Evolutionary conservation across 2,329 filamentous ascomycete genomes (phyloP), one percentile per base, ranked within the genome.

Genomic region (Elsinoe ampelina): DNA sequence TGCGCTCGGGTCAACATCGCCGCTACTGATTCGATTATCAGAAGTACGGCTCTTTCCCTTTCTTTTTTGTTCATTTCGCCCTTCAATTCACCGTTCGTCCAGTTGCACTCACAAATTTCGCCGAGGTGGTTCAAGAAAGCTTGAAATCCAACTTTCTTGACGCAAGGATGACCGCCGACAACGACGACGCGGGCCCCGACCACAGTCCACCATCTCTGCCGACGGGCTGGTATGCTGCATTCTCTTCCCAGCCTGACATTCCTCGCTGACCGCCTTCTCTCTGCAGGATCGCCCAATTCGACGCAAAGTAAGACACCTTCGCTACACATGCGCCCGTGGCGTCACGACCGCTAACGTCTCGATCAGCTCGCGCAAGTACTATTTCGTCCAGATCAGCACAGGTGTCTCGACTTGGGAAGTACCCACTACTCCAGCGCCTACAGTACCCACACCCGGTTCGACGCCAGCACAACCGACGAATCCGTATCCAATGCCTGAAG

Each of bases 341-440:
- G 17, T 43, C 56, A 15, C 19, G 41, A 45, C 41, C 19, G 38
- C 30, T 45, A 38, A 34, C 38, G 15, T 13, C 17, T 15, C 42
- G 41, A 20, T 47, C 35, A 71, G 70, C 66, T 70, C 68, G 20
- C 63, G 70, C 57, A 72, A 72, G 57, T 73, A 73, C 61, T 73
- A 73, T 64, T 73, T 64, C 60, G 71, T 73, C 12, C 70, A 72
- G 61, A 72, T 72, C 41, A 70, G 66, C 60, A 73, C 70, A 54
- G 70, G 70, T 58, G 67, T 70, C 57, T 71, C 69, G 35, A 72
- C 70, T 17, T 73, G 71, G 71, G 69, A 72, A 42, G 64, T 66
- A 26, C 71, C 71, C 11, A 72, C 69, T 11, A 64, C 63, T 60
- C 66, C 69, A 38, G 70, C 70, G 42, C 70, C 70, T 20, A 67